Evolutionary conservation across 2,329 filamentous ascomycete species (phyloP).

Genomic region (Thielaviopsis ethacetica): DNA sequence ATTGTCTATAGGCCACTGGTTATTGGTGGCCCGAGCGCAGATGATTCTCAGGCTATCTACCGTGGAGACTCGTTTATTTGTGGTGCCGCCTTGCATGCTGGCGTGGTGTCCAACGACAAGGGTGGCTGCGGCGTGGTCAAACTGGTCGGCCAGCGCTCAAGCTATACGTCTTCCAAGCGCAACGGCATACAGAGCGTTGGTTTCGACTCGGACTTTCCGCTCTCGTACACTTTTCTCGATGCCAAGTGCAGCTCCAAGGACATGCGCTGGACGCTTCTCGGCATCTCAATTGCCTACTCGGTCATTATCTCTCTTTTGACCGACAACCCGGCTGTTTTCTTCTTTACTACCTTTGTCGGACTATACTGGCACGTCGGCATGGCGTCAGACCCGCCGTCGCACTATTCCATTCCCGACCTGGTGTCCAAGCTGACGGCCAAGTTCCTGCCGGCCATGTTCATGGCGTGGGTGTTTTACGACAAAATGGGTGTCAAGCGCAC

Average conservation of each 20-base stretch:
- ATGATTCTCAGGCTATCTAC: conserved; percentile 43
- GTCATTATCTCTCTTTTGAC: conserved; percentile 67
- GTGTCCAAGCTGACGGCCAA: conserved; percentile 66
- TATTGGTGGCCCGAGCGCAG: conserved; percentile 44
- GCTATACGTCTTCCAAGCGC: conserved; percentile 46
- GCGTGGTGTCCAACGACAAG: conserved; percentile 50
- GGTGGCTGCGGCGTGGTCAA: conserved; percentile 74
- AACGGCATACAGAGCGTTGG: conserved; percentile 60
- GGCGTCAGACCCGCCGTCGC: conserved; percentile 68
- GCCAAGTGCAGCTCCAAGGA: conserved; percentile 57
- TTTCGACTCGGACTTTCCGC: conserved; percentile 83
- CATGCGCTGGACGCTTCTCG: conserved; percentile 69
- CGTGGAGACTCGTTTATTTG: conserved; percentile 84
- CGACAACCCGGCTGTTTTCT: conserved; percentile 62
- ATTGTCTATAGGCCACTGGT: conserved; percentile 49
- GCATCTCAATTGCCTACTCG: conserved; percentile 66
- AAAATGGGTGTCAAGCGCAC: conserved; percentile 63
- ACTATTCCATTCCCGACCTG: conserved; percentile 49
- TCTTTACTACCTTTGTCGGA: conserved; percentile 65
- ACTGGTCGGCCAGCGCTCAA: conserved; percentile 49
- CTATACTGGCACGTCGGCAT: conserved; percentile 83
- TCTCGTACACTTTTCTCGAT: conserved; percentile 61
- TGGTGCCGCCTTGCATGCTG: conserved; percentile 68
- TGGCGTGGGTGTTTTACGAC: conserved; percentile 73
- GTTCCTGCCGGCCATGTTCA: conserved; percentile 75